phyloP scores from a whole-genome alignment of 257 asterid genomes.

The Anisodus tanguticus region DNA sequence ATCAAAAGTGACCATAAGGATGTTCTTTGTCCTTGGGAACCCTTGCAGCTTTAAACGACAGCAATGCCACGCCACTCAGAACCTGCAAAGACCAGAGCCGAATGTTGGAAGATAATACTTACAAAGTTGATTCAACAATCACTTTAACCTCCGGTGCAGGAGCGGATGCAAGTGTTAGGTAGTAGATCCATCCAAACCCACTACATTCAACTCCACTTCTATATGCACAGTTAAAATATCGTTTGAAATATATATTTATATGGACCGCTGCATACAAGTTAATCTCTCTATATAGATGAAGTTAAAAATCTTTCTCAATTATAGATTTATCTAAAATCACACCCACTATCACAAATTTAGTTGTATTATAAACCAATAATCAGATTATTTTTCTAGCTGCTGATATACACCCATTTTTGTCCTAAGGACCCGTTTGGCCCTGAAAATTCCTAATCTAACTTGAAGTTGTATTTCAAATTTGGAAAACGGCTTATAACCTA shows the following conservation, averaged over 20 bases:
- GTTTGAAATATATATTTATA: no score
- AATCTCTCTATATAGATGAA: not conserved
- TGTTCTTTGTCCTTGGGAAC: conserved; percentile 99
- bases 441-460: no score
- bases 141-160: not conserved
- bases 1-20: conserved; percentile 96
- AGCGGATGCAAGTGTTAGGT: not conserved
- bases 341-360: not conserved
- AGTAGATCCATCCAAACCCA: not conserved
- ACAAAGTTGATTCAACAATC: not conserved
- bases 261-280: not conserved
- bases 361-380: not conserved
- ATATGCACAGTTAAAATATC: not conserved
- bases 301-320: not conserved
- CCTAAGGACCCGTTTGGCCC: no score
- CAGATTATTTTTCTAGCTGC: not conserved
- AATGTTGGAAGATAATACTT: conserved; percentile 21
- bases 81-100: conserved; percentile 56
- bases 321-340: not conserved
- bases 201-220: not conserved
- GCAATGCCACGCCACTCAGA: conserved; percentile 90
- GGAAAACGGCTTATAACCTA: no score
- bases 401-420: not conserved
- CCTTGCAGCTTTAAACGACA: conserved; percentile 82
- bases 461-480: no score